Percentiles rank a stretch among this genome's conserved stretches.
Conservation (phyloP, 441 rosid genomes). For the Populus hybrid region DNA sequence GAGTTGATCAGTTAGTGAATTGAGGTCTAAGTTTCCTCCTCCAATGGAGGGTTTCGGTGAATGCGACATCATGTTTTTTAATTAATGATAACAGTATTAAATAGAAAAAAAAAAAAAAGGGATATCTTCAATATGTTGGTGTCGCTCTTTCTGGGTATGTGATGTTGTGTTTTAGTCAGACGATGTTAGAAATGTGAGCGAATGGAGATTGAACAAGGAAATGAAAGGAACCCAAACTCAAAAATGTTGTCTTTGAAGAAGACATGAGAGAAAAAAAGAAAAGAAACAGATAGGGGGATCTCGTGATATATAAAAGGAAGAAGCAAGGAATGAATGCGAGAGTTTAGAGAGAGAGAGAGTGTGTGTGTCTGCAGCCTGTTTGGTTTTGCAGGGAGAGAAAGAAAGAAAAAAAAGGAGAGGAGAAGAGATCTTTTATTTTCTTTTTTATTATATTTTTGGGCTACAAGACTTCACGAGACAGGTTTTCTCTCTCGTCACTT, state of each 20-base stretch:
- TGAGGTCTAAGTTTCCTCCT: slow-evolving; percentile 29
- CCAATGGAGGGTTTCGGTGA: slow-evolving; percentile 36
- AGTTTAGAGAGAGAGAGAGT: not conserved
- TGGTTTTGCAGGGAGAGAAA: slow-evolving; percentile 17
- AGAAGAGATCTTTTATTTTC: slow-evolving; percentile 11
- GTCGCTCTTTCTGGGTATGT: not conserved
- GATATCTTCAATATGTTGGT: not conserved
- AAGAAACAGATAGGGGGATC: slow-evolving; percentile 50
- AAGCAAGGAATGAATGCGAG: slow-evolving; percentile 70
- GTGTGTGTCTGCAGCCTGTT: not conserved
- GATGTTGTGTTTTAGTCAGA: not conserved
- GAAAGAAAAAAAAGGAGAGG: slow-evolving; percentile 14
- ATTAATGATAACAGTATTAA: not conserved
- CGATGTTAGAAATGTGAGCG: not conserved
- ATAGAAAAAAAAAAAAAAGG: not conserved
- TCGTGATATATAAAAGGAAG: slow-evolving; percentile 65
- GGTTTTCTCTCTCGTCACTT: slow-evolving; percentile 1
- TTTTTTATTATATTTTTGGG: not conserved
- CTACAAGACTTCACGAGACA: slow-evolving; percentile 44
- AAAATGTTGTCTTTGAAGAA: slow-evolving; percentile 27
- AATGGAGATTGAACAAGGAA: not conserved
- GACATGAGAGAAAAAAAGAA: slow-evolving; percentile 28
- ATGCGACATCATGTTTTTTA: slow-evolving; percentile 42
- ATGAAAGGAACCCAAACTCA: slow-evolving; percentile 16
- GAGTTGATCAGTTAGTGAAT: slow-evolving; percentile 39